These are phyloP conservation scores for Yamadazyma olivae DNA, from an alignment of 805 yeast genomes.

Conservation along the genomic window DNA sequence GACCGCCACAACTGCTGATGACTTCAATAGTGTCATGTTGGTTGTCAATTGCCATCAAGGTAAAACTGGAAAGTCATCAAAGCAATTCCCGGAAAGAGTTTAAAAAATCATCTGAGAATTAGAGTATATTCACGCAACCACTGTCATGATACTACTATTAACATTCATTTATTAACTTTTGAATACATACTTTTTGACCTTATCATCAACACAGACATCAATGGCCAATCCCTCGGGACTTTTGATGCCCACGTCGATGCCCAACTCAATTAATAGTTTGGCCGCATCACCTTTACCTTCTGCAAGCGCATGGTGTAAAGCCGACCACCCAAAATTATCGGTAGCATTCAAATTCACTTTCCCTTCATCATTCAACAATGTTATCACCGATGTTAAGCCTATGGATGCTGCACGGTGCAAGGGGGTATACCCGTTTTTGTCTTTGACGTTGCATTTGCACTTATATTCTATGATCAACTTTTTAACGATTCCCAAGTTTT, in stretches of 20 bases:
- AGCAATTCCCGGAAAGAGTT: too few species aligned
- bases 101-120: too few species aligned
- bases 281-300: constrained; percentile 87
- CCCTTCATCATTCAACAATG: constrained; percentile 48
- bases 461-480: constrained; percentile 50
- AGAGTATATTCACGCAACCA: too few species aligned
- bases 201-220: constrained; percentile 34
- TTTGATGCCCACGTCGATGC: constrained; percentile 57
- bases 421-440: constrained; percentile 61
- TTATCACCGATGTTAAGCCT: constrained; percentile 61
- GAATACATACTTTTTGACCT: constrained; percentile 23
- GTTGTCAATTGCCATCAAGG: too few species aligned
- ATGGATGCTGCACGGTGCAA: constrained; percentile 81
- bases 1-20: too few species aligned
- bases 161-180: too few species aligned
- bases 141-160: too few species aligned
- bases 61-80: too few species aligned
- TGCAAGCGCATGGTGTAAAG: constrained; percentile 85
- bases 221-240: constrained; percentile 48
- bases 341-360: constrained; percentile 64
- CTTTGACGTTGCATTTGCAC: constrained; percentile 65
- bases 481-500: constrained; percentile 51
- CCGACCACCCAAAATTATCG: constrained; percentile 78
- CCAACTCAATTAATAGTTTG: constrained; percentile 53
- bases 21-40: too few species aligned